Conservation (phyloP, 352 stramenopile genomes). For the Pythium utonaiense region DNA sequence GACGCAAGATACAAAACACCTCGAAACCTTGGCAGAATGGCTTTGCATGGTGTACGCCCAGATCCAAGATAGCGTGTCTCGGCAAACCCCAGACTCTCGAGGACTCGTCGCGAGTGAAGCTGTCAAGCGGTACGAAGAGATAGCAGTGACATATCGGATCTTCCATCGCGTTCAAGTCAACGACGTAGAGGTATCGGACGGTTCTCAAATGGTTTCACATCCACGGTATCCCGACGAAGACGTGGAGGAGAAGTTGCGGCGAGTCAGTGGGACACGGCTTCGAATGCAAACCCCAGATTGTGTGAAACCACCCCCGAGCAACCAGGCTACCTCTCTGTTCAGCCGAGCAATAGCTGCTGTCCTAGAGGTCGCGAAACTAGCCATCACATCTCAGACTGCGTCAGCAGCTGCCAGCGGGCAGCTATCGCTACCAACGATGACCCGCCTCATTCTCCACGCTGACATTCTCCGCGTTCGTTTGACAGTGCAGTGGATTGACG, state of each 20-base stretch:
- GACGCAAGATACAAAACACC: neutral
- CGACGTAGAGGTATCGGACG: neutral
- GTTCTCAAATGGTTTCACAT: neutral
- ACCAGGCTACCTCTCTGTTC: neutral
- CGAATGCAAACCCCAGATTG: conserved; percentile 2
- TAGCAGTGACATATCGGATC: neutral
- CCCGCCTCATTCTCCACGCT: conserved; percentile 9
- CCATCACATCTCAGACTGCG: neutral
- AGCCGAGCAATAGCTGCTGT: neutral
- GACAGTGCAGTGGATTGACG: conserved; percentile 41
- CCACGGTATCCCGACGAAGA: neutral
- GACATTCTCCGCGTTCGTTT: conserved; percentile 39
- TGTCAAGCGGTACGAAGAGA: neutral
- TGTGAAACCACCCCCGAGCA: neutral
- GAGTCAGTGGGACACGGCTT: conserved; percentile 7
- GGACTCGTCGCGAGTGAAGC: neutral
- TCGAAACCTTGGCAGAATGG: neutral
- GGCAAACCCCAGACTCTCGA: neutral
- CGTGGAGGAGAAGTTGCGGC: neutral
- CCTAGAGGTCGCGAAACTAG: neutral
- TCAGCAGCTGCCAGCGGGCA: neutral
- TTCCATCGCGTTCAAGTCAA: neutral
- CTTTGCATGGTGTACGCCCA: neutral
- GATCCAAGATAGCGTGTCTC: neutral
- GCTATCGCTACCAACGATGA: conserved; percentile 1